Conservation (phyloP, 225 moss, liverwort and hornwort genomes). For the Pleurozium schreberi region DNA sequence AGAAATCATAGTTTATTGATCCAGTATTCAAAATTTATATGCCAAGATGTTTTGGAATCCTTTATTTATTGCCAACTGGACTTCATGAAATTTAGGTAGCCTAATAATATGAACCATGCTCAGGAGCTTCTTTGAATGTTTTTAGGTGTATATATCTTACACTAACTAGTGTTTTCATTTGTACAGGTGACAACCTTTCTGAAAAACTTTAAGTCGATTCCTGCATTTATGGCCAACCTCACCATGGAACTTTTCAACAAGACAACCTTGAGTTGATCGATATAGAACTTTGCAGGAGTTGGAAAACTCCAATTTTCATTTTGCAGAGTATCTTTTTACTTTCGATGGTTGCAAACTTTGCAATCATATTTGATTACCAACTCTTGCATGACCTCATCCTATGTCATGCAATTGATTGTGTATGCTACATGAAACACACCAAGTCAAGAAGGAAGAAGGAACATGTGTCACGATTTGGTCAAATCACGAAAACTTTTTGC, state of each 20-base stretch:
- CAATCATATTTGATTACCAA: background rate
- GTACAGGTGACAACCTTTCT: conserved; percentile 83
- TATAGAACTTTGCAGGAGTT: background rate
- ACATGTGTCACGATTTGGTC: too few species aligned
- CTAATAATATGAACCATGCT: background rate
- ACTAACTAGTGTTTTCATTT: background rate
- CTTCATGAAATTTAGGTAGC: background rate
- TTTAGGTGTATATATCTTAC: background rate
- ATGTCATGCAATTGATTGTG: background rate
- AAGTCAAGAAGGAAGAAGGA: background rate
- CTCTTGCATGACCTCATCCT: background rate
- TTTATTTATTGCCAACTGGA: background rate
- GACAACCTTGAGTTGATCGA: conserved; percentile 69
- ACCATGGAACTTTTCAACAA: conserved; percentile 96
- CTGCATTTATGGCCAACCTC: conserved; percentile 86
- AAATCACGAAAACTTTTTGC: too few species aligned
- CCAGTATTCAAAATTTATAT: background rate
- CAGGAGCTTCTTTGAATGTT: background rate
- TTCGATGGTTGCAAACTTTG: background rate
- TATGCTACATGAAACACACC: background rate
- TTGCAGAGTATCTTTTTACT: background rate
- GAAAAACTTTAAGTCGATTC: conserved; percentile 91
- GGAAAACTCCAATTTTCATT: background rate
- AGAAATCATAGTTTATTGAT: background rate
- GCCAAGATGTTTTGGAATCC: background rate